A percentile compares a stretch with the other conserved stretches of the same genome.
Conservation (phyloP, 2,329 filamentous ascomycete genomes). For the Ceratocystis albifundus region DNA sequence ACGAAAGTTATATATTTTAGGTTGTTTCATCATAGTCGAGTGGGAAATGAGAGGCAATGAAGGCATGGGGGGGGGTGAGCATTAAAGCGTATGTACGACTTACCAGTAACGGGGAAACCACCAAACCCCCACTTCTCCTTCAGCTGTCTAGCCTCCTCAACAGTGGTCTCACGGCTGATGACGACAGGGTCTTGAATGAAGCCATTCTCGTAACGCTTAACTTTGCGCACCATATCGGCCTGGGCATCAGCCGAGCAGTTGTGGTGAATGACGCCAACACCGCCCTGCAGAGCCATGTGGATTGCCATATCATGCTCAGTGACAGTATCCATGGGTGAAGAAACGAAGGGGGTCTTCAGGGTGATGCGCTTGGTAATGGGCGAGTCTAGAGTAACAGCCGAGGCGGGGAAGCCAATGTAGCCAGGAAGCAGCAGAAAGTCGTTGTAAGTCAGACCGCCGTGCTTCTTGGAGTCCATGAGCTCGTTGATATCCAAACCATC, state of each 20-base stretch:
- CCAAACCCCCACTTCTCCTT: constrained; percentile 99
- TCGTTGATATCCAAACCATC: constrained; percentile 84
- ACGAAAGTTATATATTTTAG: constrained; percentile 96
- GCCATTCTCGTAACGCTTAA: constrained; percentile 98
- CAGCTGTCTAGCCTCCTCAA: constrained; percentile 78
- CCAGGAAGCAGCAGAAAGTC: constrained; percentile 95
- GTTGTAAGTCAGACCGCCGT: constrained; percentile 95
- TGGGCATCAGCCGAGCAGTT: constrained; percentile 97
- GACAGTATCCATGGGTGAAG: constrained; percentile 98
- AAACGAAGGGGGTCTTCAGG: constrained; percentile 92
- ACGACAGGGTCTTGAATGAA: constrained; percentile 96
- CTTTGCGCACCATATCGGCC: constrained; percentile 97
- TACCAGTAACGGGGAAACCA: constrained; percentile 96
- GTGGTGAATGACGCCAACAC: constrained; percentile 93
- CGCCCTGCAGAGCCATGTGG: constrained; percentile 81
- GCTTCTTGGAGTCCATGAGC: constrained; percentile 80
- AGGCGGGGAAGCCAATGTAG: constrained; percentile 95
- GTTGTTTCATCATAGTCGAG: constrained; percentile 62
- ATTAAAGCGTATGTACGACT: constrained; percentile 33
- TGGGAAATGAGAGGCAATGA: neutral
- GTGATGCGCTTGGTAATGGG: constrained; percentile 91
- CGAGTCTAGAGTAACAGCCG: constrained; percentile 75
- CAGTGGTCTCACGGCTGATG: constrained; percentile 74
- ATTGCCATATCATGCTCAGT: constrained; percentile 99
- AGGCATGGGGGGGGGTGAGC: neutral